Evolutionary conservation across 78 protist species (phyloP).

Genomic region (Emiliania huxleyi): DNA sequence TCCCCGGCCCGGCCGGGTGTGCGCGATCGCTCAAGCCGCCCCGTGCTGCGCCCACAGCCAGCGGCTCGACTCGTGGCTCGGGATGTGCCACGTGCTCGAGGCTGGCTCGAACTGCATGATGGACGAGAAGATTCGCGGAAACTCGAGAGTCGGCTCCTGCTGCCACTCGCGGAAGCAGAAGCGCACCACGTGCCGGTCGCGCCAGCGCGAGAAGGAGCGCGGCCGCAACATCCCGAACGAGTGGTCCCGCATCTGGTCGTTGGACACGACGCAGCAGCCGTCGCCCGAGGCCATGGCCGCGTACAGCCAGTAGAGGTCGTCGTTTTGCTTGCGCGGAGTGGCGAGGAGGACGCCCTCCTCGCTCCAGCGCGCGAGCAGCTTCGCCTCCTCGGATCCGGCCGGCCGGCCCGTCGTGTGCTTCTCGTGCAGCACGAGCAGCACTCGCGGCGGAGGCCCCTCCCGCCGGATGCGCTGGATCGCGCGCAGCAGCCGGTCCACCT

Average conservation of each 20-base stretch:
- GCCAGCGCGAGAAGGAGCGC: background rate
- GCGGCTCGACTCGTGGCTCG: too few species aligned
- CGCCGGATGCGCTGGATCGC: background rate
- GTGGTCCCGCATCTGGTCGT: slow-evolving; percentile 25
- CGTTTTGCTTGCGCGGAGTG: background rate
- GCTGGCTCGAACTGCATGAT: background rate
- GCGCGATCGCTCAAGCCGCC: too few species aligned
- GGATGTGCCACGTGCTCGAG: background rate
- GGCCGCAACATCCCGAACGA: background rate
- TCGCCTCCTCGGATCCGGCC: too few species aligned
- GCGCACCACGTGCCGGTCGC: background rate
- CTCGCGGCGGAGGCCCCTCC: background rate
- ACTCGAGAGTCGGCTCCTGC: background rate
- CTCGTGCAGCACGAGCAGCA: background rate
- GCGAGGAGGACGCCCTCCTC: background rate
- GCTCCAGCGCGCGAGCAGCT: background rate
- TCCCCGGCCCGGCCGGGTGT: too few species aligned
- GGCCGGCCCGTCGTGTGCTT: background rate
- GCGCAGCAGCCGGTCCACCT: background rate
- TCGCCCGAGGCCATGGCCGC: background rate
- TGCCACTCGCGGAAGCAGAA: background rate
- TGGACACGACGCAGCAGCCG: background rate
- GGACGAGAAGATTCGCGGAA: background rate
- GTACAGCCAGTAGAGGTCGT: slow-evolving; percentile 16
- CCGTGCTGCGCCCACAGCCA: too few species aligned